These are phyloP conservation scores for Rhizopus stolonifer DNA, from an alignment of 371 early-diverging fungal genomes.

Conservation along the genomic window DNA sequence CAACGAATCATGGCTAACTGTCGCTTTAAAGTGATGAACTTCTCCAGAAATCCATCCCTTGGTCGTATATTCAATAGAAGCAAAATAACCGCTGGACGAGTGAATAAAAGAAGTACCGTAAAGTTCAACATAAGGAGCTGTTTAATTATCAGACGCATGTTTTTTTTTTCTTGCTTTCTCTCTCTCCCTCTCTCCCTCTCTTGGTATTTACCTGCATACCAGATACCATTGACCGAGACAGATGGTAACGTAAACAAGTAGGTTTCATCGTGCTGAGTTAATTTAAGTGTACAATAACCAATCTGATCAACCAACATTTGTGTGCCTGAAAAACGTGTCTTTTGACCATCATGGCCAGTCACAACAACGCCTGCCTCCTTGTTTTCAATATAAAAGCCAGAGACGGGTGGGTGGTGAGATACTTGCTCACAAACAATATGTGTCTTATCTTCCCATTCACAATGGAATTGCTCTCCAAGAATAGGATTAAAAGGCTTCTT, in stretches of 20 bases:
- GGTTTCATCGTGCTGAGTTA: conserved; percentile 58
- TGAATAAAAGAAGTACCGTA: conserved; percentile 70
- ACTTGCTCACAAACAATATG: conserved; percentile 73
- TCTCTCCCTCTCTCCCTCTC: too few relatives aligned
- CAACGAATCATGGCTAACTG: conserved; percentile 40
- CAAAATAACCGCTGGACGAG: conserved; percentile 60
- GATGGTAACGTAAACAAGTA: conserved; percentile 78
- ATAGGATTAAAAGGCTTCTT: conserved; percentile 91
- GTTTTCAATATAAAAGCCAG: conserved; percentile 71
- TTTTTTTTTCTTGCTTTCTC: too few relatives aligned
- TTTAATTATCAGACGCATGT: too few relatives aligned
- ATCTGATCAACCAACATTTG: conserved; percentile 79
- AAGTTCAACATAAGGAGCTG: conserved; percentile 77
- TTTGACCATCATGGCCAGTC: conserved; percentile 80
- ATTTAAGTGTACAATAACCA: conserved; percentile 65
- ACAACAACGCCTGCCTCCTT: conserved; percentile 66
- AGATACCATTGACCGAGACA: conserved; percentile 75
- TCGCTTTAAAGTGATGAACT: conserved; percentile 77
- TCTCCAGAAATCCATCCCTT: conserved; percentile 83
- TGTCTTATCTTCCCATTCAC: conserved; percentile 69
- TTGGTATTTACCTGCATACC: conserved; percentile 74
- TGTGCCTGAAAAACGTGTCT: conserved; percentile 76
- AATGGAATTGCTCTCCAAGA: conserved; percentile 78
- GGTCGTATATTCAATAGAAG: conserved; percentile 73
- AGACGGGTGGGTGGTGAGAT: conserved; percentile 80